Evolutionary conservation across 1,284 basidiomycete genomes (phyloP).

Genomic region (Anthracocystis walkeri): DNA sequence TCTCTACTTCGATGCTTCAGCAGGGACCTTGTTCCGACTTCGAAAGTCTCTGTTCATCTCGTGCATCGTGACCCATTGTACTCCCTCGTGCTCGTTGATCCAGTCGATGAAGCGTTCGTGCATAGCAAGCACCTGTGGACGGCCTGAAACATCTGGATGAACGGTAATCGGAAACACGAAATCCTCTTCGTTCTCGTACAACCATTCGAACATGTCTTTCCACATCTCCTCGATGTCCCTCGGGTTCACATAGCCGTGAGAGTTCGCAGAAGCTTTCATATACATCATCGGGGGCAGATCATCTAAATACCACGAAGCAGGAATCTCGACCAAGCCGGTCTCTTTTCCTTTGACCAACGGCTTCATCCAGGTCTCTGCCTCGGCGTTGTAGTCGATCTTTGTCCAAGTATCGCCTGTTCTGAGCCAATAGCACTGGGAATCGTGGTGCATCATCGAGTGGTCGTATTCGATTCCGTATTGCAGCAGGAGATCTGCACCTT

Average conservation of each 20-base stretch:
- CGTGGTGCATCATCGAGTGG: slow-evolving; percentile 69
- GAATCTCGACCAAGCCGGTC: slow-evolving; percentile 80
- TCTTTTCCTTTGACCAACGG: slow-evolving; percentile 77
- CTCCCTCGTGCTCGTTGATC: slow-evolving; percentile 79
- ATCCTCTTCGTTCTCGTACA: slow-evolving; percentile 77
- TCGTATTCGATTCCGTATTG: slow-evolving; percentile 82
- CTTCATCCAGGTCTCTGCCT: slow-evolving; percentile 81
- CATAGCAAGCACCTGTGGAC: slow-evolving; percentile 78
- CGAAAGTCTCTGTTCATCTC: slow-evolving; percentile 70
- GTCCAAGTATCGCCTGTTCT: slow-evolving; percentile 80
- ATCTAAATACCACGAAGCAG: slow-evolving; percentile 77
- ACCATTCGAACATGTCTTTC: slow-evolving; percentile 81
- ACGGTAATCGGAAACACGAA: slow-evolving; percentile 83
- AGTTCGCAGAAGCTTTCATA: slow-evolving; percentile 77
- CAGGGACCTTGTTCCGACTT: slow-evolving; percentile 20
- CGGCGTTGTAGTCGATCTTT: slow-evolving; percentile 77
- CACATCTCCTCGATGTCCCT: slow-evolving; percentile 80
- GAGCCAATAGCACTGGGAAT: slow-evolving; percentile 79
- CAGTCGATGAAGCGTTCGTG: slow-evolving; percentile 83
- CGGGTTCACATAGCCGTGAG: slow-evolving; percentile 80
- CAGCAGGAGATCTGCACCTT: slow-evolving; percentile 77
- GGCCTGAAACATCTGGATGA: slow-evolving; percentile 82
- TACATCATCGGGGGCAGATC: slow-evolving; percentile 82
- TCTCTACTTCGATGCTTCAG: background rate
- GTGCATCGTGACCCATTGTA: slow-evolving; percentile 80